phyloP scores from a whole-genome alignment of 192 early-diverging fungal genomes.

The Mortierella hygrophila region DNA sequence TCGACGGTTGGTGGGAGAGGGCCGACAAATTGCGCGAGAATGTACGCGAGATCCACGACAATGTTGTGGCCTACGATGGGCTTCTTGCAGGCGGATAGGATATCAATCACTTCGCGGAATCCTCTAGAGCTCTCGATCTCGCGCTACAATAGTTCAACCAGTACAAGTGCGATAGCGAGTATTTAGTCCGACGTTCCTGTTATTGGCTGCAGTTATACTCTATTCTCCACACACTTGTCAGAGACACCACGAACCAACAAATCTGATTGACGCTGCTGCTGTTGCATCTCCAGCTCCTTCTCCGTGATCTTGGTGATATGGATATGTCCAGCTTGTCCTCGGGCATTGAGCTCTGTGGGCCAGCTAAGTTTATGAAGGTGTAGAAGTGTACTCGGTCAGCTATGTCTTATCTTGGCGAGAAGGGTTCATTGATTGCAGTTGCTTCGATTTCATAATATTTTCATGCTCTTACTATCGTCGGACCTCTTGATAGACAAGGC shows the following conservation, averaged over 20 bases:
- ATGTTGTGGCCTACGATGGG: slow-evolving; percentile 93
- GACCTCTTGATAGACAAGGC: slow-evolving; percentile 39
- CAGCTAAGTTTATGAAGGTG: slow-evolving; percentile 4
- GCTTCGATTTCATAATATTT: background rate
- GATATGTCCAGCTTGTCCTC: background rate
- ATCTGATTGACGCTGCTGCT: slow-evolving; percentile 8
- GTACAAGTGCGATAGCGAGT: background rate
- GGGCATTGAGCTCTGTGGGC: slow-evolving; percentile 28
- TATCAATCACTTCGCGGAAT: slow-evolving; percentile 83
- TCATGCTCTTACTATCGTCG: slow-evolving; percentile 20
- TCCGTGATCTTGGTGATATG: slow-evolving; percentile 26
- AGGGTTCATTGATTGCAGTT: background rate
- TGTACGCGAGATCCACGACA: slow-evolving; percentile 86
- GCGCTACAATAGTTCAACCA: slow-evolving; percentile 4
- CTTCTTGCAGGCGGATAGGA: slow-evolving; percentile 74
- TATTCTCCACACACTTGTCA: background rate
- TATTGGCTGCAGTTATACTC: background rate
- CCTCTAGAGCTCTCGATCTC: slow-evolving; percentile 31
- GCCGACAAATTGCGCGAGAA: slow-evolving; percentile 79
- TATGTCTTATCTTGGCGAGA: background rate
- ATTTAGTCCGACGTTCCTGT: background rate
- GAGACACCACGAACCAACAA: slow-evolving; percentile 3
- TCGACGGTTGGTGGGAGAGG: slow-evolving; percentile 73
- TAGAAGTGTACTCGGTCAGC: background rate
- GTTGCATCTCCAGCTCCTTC: slow-evolving; percentile 7